phyloP scores from a whole-genome alignment of 352 stramenopile genomes.

The Phytophthora pisi region DNA sequence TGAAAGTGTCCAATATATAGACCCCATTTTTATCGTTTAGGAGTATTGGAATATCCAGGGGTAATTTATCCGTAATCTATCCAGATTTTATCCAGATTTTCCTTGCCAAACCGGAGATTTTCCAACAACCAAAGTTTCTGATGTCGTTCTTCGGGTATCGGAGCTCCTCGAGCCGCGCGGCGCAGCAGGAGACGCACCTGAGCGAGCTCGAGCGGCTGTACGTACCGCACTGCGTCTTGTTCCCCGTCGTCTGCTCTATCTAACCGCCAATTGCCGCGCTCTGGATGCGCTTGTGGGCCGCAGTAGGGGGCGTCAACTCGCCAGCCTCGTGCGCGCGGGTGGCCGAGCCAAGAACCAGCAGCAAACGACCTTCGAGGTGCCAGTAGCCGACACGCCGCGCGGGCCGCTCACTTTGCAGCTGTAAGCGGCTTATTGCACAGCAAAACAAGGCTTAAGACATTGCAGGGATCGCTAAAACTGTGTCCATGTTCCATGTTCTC shows the following conservation, averaged over 20 bases:
- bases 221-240: slow-evolving; percentile 19
- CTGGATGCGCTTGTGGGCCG: slow-evolving; percentile 13
- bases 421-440: slow-evolving; percentile 32
- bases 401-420: slow-evolving; percentile 54
- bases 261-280: background rate
- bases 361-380: slow-evolving; percentile 85
- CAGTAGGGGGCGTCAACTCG: slow-evolving; percentile 75
- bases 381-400: slow-evolving; percentile 61
- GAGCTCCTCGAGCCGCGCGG: slow-evolving; percentile 52
- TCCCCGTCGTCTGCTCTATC: slow-evolving; percentile 5
- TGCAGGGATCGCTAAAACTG: slow-evolving; percentile 1
- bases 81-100: too few species aligned
- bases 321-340: slow-evolving; percentile 81
- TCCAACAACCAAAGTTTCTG: background rate
- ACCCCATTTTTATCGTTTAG: too few species aligned
- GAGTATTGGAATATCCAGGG: too few species aligned
- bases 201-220: slow-evolving; percentile 85
- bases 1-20: too few species aligned
- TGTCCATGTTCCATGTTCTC: slow-evolving; percentile 6
- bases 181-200: slow-evolving; percentile 74
- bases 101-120: too few species aligned
- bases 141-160: slow-evolving; percentile 77
- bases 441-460: slow-evolving; percentile 1
- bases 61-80: slow-evolving; percentile 8
- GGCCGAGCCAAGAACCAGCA: slow-evolving; percentile 85